phyloP scores from a whole-genome alignment of 257 asterid genomes.

The Penstemon barbatus region DNA sequence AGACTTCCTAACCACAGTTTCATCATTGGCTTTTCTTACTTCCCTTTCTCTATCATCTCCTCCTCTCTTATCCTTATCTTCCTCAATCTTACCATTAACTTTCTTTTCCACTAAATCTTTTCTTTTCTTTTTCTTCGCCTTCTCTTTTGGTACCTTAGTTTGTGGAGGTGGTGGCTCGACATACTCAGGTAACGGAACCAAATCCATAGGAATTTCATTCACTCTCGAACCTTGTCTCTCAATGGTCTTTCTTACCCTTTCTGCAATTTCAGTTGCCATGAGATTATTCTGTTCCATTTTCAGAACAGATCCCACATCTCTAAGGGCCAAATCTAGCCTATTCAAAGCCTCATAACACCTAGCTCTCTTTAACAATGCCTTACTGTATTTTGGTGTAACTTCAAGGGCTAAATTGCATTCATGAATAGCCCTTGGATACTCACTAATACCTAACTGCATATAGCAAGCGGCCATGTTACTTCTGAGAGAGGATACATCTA shows the following conservation, averaged over 20 bases:
- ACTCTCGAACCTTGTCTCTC: constrained; percentile 39
- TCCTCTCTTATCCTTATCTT: neutral
- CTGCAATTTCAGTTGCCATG: constrained; percentile 72
- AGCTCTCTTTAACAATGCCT: constrained; percentile 85
- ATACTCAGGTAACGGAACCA: constrained; percentile 50
- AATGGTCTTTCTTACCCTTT: constrained; percentile 56
- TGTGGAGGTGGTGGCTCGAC: constrained; percentile 44
- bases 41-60: neutral
- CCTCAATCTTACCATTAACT: constrained; percentile 25
- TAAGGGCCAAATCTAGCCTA: constrained; percentile 66
- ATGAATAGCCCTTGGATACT: constrained; percentile 78
- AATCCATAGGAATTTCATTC: constrained; percentile 37
- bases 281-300: constrained; percentile 73
- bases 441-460: constrained; percentile 80
- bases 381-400: constrained; percentile 77
- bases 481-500: constrained; percentile 71
- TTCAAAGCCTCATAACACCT: constrained; percentile 87
- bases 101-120: constrained; percentile 36
- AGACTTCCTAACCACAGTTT: constrained; percentile 16
- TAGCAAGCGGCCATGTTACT: constrained; percentile 84
- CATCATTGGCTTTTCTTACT: neutral
- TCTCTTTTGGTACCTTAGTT: constrained; percentile 41
- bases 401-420: constrained; percentile 90
- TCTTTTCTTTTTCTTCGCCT: constrained; percentile 47
- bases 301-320: constrained; percentile 65